phyloP scores from a whole-genome alignment of 768 basidiomycete species.

The Termitomyces sp. region DNA sequence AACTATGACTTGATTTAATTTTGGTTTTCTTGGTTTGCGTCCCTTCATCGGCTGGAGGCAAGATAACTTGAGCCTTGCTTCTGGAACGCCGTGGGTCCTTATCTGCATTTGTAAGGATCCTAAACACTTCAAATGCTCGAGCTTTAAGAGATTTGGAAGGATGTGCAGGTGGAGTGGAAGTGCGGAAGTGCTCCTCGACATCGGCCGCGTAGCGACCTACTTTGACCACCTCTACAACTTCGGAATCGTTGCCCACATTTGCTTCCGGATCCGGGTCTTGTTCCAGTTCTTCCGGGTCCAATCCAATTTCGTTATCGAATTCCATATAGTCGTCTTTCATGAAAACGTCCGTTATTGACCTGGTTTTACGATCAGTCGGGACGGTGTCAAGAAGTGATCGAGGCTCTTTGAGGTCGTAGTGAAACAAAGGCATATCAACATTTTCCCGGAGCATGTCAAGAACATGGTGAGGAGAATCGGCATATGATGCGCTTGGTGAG shows the following conservation, averaged over 20 bases:
- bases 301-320: slow-evolving; percentile 20
- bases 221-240: slow-evolving; percentile 58
- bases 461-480: neutral
- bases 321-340: slow-evolving; percentile 21
- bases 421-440: slow-evolving; percentile 18
- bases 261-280: slow-evolving; percentile 9
- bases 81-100: slow-evolving; percentile 28
- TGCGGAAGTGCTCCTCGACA: slow-evolving; percentile 1
- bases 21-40: slow-evolving; percentile 26
- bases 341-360: slow-evolving; percentile 27
- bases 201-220: slow-evolving; percentile 34
- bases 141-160: slow-evolving; percentile 38
- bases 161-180: slow-evolving; percentile 21
- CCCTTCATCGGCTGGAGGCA: slow-evolving; percentile 7
- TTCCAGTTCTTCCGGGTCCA: slow-evolving; percentile 22
- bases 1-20: slow-evolving; percentile 33
- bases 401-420: slow-evolving; percentile 3
- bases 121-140: slow-evolving; percentile 43
- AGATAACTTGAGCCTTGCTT: slow-evolving; percentile 29
- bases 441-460: slow-evolving; percentile 16
- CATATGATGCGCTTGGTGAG: neutral
- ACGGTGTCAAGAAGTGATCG: slow-evolving; percentile 7
- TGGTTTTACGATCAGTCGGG: slow-evolving; percentile 17
- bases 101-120: slow-evolving; percentile 38
- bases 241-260: slow-evolving; percentile 39